Evolutionary conservation across 2,329 filamentous ascomycete genomes (phyloP).

Genomic region (Zarea fungicola): DNA sequence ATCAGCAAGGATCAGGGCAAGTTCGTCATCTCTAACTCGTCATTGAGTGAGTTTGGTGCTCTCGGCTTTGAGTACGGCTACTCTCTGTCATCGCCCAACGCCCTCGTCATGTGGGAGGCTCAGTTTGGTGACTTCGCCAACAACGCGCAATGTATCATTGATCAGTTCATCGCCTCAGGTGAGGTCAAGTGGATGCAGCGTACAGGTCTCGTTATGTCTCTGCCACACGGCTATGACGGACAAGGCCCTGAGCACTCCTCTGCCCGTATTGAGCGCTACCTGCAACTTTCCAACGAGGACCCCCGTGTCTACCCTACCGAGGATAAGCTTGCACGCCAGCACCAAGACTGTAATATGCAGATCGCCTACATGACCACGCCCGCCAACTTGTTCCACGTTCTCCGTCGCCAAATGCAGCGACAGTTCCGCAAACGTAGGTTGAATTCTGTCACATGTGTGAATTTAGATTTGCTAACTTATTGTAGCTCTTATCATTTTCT

Average conservation of each 20-base stretch:
- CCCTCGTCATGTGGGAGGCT: slow-evolving; percentile 98
- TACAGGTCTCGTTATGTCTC: slow-evolving; percentile 90
- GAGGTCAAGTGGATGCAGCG: slow-evolving; percentile 99
- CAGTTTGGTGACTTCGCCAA: slow-evolving; percentile 99
- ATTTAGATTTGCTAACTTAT: not conserved
- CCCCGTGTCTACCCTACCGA: slow-evolving; percentile 83
- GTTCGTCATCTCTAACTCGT: slow-evolving; percentile 97
- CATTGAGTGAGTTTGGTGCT: slow-evolving; percentile 62
- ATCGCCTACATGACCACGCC: slow-evolving; percentile 96
- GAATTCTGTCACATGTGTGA: not conserved
- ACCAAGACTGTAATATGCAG: slow-evolving; percentile 99
- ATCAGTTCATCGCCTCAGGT: slow-evolving; percentile 96
- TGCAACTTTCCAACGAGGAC: slow-evolving; percentile 97
- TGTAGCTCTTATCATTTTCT: slow-evolving; percentile 88
- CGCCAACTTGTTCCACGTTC: slow-evolving; percentile 91
- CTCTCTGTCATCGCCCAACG: slow-evolving; percentile 92
- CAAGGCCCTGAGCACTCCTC: slow-evolving; percentile 98
- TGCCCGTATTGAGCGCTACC: slow-evolving; percentile 91
- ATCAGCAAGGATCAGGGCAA: slow-evolving; percentile 87
- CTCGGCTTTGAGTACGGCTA: slow-evolving; percentile 99
- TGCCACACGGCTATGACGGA: slow-evolving; percentile 96
- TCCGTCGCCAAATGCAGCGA: slow-evolving; percentile 95
- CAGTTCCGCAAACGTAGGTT: slow-evolving; percentile 97
- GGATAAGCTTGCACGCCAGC: slow-evolving; percentile 91
- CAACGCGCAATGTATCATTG: slow-evolving; percentile 97